Base-by-base conservation (phyloP, 2,329 filamentous ascomycete species). In the Fonsecaea multimorphosa region DNA sequence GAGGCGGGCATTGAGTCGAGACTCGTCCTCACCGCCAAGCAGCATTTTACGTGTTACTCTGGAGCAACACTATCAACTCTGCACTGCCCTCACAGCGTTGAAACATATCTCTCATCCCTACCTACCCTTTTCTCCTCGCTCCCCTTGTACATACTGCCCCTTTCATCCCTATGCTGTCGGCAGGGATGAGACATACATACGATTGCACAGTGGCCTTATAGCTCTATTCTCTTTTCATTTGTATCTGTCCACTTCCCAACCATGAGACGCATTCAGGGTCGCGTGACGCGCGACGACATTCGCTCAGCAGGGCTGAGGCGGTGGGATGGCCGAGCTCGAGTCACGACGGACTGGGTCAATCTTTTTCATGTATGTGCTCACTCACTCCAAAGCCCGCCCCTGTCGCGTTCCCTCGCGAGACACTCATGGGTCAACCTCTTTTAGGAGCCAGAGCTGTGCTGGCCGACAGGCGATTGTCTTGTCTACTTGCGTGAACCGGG, bases 361-460 rank as follows among this genome's bases (percentile, higher is more conserved):
- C 36, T 73, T 19, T 71, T 69, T 51, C 67, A 72, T 38, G 71
- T 73, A 64, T 60, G 66, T 65, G 24, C 12, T 53, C 31, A 16
- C 32, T 46, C 32, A 16, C 27, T 31, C 44, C 11, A 19, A 38
- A 22, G 7, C 38, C 7, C 6, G 3, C 31, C 22, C 14, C 7
- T 3, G 3, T 2, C 9, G 38, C 14, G 2, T 52, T 16, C 24
- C 51, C 24, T 60, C 14, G 9, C 29, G 32, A 52, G 44, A 49
- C 44, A 62, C 59, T 60, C 46, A 60, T 40, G 22, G 22, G 19
- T 49, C 44, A 49, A 49, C n/a, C 22, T 22, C 16, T 46, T n/a
- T 12, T 61, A 73, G 71, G 72, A 73, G 58, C 70, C 71, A 16
- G 71, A 73, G 56, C 67, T 73, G 16, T 72, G 68, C 58, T 72